Evolutionary conservation across 2,329 filamentous ascomycete genomes (phyloP).

Genomic region (Colletotrichum paranaense): DNA sequence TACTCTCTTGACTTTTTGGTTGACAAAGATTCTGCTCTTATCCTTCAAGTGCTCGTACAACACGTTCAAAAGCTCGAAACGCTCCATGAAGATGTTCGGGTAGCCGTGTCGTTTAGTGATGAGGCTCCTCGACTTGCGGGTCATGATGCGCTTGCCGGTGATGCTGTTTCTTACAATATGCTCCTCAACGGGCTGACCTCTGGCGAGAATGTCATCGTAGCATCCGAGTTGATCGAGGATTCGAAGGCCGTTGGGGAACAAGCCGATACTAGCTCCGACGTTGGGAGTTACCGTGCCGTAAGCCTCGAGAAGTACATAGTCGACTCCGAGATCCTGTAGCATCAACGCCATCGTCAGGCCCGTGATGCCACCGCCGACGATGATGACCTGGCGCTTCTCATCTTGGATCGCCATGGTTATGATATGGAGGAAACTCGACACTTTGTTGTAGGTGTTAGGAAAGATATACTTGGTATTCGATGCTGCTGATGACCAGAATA

Average conservation of each 20-base stretch:
- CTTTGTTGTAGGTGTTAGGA: neutral
- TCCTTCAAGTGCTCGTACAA: slow-evolving; percentile 47
- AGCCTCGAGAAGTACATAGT: slow-evolving; percentile 61
- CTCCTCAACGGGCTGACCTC: neutral
- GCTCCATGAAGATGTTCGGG: slow-evolving; percentile 47
- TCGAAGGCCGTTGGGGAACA: slow-evolving; percentile 53
- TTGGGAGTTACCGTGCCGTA: slow-evolving; percentile 53
- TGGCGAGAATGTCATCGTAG: slow-evolving; percentile 36
- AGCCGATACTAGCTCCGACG: slow-evolving; percentile 59
- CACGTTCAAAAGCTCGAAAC: slow-evolving; percentile 46
- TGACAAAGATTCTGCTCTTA: slow-evolving; percentile 39
- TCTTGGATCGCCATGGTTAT: slow-evolving; percentile 5
- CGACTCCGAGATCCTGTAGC: slow-evolving; percentile 56
- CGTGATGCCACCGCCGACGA: slow-evolving; percentile 40
- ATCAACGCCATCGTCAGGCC: slow-evolving; percentile 43
- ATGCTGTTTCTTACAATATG: slow-evolving; percentile 6
- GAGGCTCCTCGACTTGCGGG: neutral
- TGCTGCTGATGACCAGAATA: no score
- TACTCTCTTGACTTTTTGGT: slow-evolving; percentile 35
- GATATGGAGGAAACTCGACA: neutral
- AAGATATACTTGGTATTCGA: neutral
- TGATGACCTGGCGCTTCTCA: slow-evolving; percentile 34
- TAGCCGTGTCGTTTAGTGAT: slow-evolving; percentile 43
- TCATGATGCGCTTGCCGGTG: slow-evolving; percentile 27
- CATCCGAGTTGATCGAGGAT: slow-evolving; percentile 63